A percentile compares a stretch with the other conserved stretches of the same genome.
Evolutionary conservation across 2,329 filamentous ascomycete genomes (phyloP).

Genomic region (Coleophoma cylindrospora): DNA sequence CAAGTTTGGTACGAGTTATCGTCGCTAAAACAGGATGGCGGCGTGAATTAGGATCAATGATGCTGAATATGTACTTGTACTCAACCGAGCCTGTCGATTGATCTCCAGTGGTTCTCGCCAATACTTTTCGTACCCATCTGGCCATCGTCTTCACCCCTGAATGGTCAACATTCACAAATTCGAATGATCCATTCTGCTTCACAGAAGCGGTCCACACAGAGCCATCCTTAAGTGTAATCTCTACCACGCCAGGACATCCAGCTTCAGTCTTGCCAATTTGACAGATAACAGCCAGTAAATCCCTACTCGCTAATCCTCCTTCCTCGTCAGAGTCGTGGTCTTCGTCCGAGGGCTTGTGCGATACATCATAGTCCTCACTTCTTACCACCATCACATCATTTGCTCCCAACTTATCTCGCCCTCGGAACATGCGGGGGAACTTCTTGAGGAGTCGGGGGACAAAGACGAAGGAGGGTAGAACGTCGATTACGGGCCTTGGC

Average conservation of each 20-base stretch:
- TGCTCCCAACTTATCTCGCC: conserved; percentile 57
- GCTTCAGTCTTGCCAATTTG: conserved; percentile 49
- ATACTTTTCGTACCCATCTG: conserved; percentile 59
- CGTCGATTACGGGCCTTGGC: conserved; percentile 65
- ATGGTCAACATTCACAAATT: conserved; percentile 53
- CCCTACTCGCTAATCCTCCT: conserved; percentile 36
- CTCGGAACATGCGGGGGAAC: conserved; percentile 59
- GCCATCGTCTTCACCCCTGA: conserved; percentile 55
- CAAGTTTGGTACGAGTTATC: conserved; percentile 57
- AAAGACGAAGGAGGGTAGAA: conserved; percentile 65
- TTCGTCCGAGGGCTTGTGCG: conserved; percentile 50
- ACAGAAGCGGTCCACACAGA: conserved; percentile 51
- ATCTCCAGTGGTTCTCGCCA: conserved; percentile 14
- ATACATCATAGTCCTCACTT: conserved; percentile 58
- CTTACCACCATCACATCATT: conserved; percentile 68
- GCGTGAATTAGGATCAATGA: conserved; percentile 63
- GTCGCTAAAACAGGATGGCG: conserved; percentile 72
- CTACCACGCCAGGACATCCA: conserved; percentile 32
- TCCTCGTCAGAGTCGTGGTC: conserved; percentile 45
- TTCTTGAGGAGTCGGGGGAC: conserved; percentile 54
- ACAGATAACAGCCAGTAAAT: conserved; percentile 67
- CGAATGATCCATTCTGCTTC: conserved; percentile 53
- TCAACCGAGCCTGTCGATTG: conserved; percentile 27
- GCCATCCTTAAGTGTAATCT: conserved; percentile 64
- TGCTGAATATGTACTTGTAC: conserved; percentile 69